Evolutionary conservation across 2,329 filamentous ascomycete species (phyloP), one percentile per base, ranked within the genome.

Genomic region (Alternaria conjuncta): DNA sequence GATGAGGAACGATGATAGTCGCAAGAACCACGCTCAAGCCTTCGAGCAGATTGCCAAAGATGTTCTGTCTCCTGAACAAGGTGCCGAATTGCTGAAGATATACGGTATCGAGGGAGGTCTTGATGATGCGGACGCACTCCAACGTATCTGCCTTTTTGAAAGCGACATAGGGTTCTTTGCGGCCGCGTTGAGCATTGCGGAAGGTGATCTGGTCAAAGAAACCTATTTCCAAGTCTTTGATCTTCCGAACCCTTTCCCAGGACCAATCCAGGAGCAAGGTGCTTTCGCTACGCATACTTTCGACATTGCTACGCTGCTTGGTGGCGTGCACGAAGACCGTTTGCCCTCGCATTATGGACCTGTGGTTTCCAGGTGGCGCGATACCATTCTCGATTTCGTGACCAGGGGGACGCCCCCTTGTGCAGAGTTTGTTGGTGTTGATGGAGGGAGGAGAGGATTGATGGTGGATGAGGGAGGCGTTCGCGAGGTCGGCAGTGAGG

Each of bases 201-300:
- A 63, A 23, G 26, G 25, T 10, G 36, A 61, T 21, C 43, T 67
- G 11, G 57, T 69, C 11, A 49, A 60, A 13, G 50, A 67, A 4
- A 69, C 66, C 2, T 70, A 70, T 56, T 69, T 69, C 45, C 64
- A 69, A 12, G 25, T 69, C 36, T 70, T 70, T 56, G 62, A 70
- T n/a, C 51, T 69, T 7, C 66, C 62, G 5, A 57, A 70, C 50
- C 66, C 62, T 15, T 70, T 69, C n/a, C 47, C 60, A 2, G 68
- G 66, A 6, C 64, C 66, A 4, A 63, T 69, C 20, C 51, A 36
- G 2, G 44, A 61, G 44, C 58, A 63, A 43, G 66, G 66, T 8
- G 46, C 45, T 12, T 70, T 66, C 15, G 64, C 64, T 20, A 70
- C 68, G 26, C 66, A 70, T 21, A 70, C 66, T 9, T 70, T 70